Evolutionary conservation across 176 grass and related monocot species (phyloP).

Genomic region (Chloris gayana): DNA sequence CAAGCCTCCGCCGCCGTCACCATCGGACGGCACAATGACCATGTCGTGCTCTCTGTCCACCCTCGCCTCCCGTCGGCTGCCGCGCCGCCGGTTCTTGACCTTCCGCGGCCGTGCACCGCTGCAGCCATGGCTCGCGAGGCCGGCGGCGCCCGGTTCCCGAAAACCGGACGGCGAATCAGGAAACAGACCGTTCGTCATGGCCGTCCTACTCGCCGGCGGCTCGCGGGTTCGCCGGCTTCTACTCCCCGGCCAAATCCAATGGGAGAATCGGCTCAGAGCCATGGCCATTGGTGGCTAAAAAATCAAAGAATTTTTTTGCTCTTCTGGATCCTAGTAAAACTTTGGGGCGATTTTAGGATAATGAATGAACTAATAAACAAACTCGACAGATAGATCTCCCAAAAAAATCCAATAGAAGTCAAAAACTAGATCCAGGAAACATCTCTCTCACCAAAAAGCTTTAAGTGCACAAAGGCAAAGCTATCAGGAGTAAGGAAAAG

Average conservation of each 20-base stretch:
- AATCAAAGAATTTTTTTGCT: not conserved
- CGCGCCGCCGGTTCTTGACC: slow-evolving; percentile 35
- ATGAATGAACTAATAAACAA: not conserved
- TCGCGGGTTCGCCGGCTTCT: slow-evolving; percentile 10
- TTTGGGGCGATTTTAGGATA: slow-evolving; percentile 4
- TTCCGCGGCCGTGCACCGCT: slow-evolving; percentile 23
- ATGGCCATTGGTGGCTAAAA: slow-evolving; percentile 42
- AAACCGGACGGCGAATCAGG: slow-evolving; percentile 62
- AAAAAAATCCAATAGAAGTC: slow-evolving; percentile 4
- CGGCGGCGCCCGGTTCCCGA: slow-evolving; percentile 45
- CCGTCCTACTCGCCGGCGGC: slow-evolving; percentile 1
- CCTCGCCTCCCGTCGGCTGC: slow-evolving; percentile 24
- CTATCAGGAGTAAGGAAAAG: slow-evolving; percentile 23
- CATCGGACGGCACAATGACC: slow-evolving; percentile 71
- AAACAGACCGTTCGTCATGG: slow-evolving; percentile 14
- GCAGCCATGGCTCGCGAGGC: slow-evolving; percentile 3
- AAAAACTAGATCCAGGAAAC: slow-evolving; percentile 34
- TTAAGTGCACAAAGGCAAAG: not conserved
- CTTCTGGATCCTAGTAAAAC: not conserved
- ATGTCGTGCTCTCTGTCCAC: slow-evolving; percentile 66
- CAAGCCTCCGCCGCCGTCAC: slow-evolving; percentile 41
- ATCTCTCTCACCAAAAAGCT: not conserved
- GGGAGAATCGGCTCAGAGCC: slow-evolving; percentile 53
- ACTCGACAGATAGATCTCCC: not conserved
- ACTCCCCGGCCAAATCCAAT: slow-evolving; percentile 57